phyloP scores from a whole-genome alignment of 805 yeast genomes.

The Torulaspora franciscae region DNA sequence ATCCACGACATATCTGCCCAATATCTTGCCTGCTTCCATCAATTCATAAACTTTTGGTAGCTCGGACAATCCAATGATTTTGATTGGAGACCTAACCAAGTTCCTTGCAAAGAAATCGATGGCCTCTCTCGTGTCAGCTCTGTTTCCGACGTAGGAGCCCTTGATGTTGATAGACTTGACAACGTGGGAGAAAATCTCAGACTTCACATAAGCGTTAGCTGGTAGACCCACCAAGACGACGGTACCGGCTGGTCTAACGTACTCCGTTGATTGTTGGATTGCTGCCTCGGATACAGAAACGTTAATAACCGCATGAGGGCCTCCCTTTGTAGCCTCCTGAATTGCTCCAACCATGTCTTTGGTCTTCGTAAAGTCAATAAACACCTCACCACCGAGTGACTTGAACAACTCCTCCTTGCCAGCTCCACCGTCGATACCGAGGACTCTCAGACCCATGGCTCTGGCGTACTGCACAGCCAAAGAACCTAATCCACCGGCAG shows the following conservation, averaged over 20 bases:
- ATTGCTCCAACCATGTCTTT: constrained; percentile 50
- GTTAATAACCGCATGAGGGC: constrained; percentile 68
- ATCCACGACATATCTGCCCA: constrained; percentile 86
- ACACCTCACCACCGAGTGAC: constrained; percentile 50
- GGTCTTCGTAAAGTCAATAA: constrained; percentile 49
- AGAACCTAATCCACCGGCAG: constrained; percentile 60
- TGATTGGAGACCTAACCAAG: constrained; percentile 56
- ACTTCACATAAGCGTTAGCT: constrained; percentile 62
- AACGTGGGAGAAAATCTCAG: constrained; percentile 66
- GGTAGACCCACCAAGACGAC: constrained; percentile 73
- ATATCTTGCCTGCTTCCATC: constrained; percentile 52
- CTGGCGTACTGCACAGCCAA: constrained; percentile 55
- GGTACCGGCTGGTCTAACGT: constrained; percentile 62
- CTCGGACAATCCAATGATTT: constrained; percentile 52
- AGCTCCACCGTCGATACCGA: constrained; percentile 54
- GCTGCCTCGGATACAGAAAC: constrained; percentile 66
- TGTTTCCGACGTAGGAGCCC: constrained; percentile 85
- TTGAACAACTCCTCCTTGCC: constrained; percentile 45
- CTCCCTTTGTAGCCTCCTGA: constrained; percentile 55
- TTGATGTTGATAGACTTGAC: constrained; percentile 63
- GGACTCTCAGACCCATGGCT: constrained; percentile 53
- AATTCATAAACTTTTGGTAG: constrained; percentile 49
- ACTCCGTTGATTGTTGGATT: constrained; percentile 50
- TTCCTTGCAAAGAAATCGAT: constrained; percentile 67
- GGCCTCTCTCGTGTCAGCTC: constrained; percentile 76